Base-by-base conservation (phyloP, 2,329 filamentous ascomycete genomes). In the Tolypocladium amazonense region DNA sequence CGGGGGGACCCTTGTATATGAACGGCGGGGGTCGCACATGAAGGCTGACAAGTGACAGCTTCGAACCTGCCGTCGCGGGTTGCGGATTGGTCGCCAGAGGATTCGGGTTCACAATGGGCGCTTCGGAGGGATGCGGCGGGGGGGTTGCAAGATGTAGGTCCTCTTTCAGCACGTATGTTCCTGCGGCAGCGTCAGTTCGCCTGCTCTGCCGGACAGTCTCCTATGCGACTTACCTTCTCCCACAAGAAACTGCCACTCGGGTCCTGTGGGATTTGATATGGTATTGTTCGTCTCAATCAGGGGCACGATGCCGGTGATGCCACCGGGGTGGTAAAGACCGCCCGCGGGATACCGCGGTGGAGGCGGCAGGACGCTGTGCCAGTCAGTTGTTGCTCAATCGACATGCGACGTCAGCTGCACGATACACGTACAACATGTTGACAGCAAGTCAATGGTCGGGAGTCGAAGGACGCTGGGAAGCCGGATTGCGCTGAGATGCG, bases 201-300 rank as follows among this genome's bases (percentile, higher is more conserved):
- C 6, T 11, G 23, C 27, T 7, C 20, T 27, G 18, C 8, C 27
- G 41, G 15, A 27, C 8, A n/a, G n/a, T 38, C 38, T 33, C 53
- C 50, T 11, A 18, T 35, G 23, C 25, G n/a, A 59, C 64, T 63
- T 61, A 90, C 92, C 94, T 85, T 99, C 94, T 73, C 93, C 94
- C 56, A 93, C 92, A 52, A 96, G 86, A 66, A 99, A 87, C 71
- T 95, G 90, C 74, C 91, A 90, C 67, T 96, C 92, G 30, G 89
- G 84, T 6, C 90, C 90, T 41, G 86, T 85, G 30, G 90, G 93
- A 68, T 89, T 88, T 60, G 84, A 85, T 62, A 99, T 78, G 45
- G 86, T 88, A 72, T 97, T 99, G 75, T 94, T 96, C 58, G 93
- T 97, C 81, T 99, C 94, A 69, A 96, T 88, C 73, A 96, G 84